Conservation (phyloP, 1,139 yeast genomes). For the Barnettozyma hawaiiensis region DNA sequence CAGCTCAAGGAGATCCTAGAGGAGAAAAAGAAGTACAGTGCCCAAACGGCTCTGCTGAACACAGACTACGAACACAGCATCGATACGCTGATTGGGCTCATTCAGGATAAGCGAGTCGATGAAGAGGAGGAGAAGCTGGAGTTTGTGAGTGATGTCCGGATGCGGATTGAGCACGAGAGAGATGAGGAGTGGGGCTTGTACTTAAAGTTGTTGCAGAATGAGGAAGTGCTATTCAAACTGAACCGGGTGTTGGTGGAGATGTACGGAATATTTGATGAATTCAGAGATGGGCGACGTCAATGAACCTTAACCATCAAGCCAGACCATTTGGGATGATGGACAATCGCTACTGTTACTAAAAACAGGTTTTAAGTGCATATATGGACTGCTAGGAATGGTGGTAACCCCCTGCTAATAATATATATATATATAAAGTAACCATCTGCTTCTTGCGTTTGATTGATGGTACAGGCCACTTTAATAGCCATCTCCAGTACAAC, state of each 20-base stretch:
- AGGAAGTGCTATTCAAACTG: conserved; percentile 12
- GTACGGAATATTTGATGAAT: conserved; percentile 9
- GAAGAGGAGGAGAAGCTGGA: conserved; percentile 7
- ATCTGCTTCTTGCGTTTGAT: neutral
- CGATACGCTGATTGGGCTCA: conserved; percentile 8
- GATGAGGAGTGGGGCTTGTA: conserved; percentile 14
- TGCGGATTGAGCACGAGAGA: conserved; percentile 7
- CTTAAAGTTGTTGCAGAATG: conserved; percentile 10
- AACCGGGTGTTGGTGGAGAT: conserved; percentile 12
- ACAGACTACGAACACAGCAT: conserved; percentile 17
- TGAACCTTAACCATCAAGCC: no score
- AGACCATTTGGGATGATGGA: no score
- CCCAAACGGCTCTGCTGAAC: conserved; percentile 10
- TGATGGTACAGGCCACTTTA: neutral
- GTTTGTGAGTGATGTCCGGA: conserved; percentile 5
- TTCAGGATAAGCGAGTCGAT: conserved; percentile 8
- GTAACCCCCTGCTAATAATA: no score
- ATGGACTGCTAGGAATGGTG: no score
- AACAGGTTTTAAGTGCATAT: no score
- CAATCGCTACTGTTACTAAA: no score
- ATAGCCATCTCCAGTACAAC: conserved; percentile 10
- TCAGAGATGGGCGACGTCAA: neutral
- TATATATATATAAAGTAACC: no score
- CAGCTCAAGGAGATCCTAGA: conserved; percentile 14
- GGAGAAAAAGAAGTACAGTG: conserved; percentile 9